Conservation (phyloP, 495 filamentous ascomycete genomes). For the Aspergillus nidulans region DNA sequence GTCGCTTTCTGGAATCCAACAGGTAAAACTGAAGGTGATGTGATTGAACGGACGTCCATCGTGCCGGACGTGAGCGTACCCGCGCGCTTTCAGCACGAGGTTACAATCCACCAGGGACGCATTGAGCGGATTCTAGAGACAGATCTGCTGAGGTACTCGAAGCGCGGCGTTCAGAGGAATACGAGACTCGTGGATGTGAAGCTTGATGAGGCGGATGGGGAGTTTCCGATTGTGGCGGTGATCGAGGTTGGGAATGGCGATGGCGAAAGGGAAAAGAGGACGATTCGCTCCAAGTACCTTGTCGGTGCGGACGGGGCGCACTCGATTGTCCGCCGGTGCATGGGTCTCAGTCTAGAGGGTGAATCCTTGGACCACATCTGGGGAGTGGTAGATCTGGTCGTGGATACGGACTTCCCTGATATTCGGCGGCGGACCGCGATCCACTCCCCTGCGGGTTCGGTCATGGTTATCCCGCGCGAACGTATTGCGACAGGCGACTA, state of each 20-base stretch:
- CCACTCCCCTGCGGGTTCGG: slow-evolving; percentile 60
- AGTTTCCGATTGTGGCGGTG: slow-evolving; percentile 41
- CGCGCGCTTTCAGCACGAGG: slow-evolving; percentile 48
- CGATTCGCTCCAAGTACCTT: slow-evolving; percentile 58
- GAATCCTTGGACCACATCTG: slow-evolving; percentile 62
- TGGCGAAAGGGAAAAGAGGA: slow-evolving; percentile 11
- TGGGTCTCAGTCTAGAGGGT: slow-evolving; percentile 56
- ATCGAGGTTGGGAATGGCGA: slow-evolving; percentile 40
- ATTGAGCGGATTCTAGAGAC: slow-evolving; percentile 60
- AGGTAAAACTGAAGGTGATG: slow-evolving; percentile 36
- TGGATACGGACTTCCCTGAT: slow-evolving; percentile 68
- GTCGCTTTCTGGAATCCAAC: slow-evolving; percentile 50
- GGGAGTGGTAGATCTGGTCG: slow-evolving; percentile 62
- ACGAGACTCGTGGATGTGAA: slow-evolving; percentile 50
- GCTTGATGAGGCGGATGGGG: slow-evolving; percentile 52
- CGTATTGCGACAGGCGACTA: slow-evolving; percentile 48
- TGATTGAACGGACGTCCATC: slow-evolving; percentile 48
- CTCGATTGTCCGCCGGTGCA: slow-evolving; percentile 53
- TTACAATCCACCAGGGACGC: slow-evolving; percentile 58
- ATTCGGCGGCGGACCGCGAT: slow-evolving; percentile 63
- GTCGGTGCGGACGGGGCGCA: slow-evolving; percentile 67
- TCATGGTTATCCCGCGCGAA: slow-evolving; percentile 72
- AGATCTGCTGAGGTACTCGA: slow-evolving; percentile 45
- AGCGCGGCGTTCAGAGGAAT: slow-evolving; percentile 48
- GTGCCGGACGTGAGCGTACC: slow-evolving; percentile 44